These are phyloP conservation scores for Pestalotiopsis sp. DNA, from an alignment of 2,329 filamentous ascomycete species.

Conservation along the genomic window DNA sequence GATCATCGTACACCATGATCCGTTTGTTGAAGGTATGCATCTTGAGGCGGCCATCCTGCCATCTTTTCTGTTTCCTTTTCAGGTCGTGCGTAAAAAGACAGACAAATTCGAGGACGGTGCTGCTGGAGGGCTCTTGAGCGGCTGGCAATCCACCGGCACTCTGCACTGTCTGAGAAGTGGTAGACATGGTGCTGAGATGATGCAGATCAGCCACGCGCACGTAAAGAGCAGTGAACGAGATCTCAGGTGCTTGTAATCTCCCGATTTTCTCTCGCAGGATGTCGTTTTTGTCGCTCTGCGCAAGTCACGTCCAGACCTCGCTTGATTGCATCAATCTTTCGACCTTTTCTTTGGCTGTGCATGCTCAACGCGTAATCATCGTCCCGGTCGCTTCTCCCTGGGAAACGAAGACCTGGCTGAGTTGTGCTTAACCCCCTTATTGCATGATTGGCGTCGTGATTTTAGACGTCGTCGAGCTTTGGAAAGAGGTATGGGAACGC, in stretches of 20 bases:
- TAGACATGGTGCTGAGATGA: constrained; percentile 18
- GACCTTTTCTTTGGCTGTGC: too few species aligned
- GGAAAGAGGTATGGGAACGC: not conserved
- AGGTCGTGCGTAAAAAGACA: constrained; percentile 90
- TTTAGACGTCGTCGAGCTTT: not conserved
- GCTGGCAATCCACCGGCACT: constrained; percentile 15
- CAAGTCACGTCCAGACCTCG: too few species aligned
- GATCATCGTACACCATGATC: constrained; percentile 86
- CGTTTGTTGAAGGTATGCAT: constrained; percentile 92
- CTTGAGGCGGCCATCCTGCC: constrained; percentile 89
- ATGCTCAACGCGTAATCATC: too few species aligned
- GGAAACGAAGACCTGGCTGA: too few species aligned
- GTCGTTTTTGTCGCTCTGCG: too few species aligned
- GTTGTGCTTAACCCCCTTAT: too few species aligned
- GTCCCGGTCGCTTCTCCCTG: too few species aligned
- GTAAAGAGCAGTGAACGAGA: too few species aligned
- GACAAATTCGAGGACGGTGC: constrained; percentile 77
- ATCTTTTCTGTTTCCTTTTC: constrained; percentile 84
- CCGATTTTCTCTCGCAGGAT: too few species aligned
- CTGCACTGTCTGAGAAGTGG: constrained; percentile 19
- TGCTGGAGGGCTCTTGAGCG: constrained; percentile 7
- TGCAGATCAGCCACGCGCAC: too few species aligned
- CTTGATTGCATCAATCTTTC: too few species aligned
- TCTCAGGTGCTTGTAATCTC: too few species aligned
- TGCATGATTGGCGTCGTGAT: not conserved